These are phyloP conservation scores for Cornus controversa DNA, from an alignment of 148 eudicot genomes.

Conservation along the genomic window DNA sequence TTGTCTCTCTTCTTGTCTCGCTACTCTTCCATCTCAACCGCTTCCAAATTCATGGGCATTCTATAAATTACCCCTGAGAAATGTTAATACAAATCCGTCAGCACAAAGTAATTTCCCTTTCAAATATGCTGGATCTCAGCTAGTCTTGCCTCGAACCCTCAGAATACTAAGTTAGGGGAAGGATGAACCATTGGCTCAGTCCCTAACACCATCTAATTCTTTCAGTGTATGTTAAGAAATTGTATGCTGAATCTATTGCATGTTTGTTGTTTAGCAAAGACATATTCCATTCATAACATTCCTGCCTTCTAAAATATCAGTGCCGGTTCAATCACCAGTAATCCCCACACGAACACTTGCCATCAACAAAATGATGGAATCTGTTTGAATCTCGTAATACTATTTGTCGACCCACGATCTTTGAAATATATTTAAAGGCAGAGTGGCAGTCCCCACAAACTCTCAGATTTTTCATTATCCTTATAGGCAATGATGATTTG, in stretches of 20 bases:
- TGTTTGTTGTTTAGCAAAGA: too few relatives aligned
- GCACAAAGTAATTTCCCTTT: neutral
- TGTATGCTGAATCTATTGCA: neutral
- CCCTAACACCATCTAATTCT: neutral
- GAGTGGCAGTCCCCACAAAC: slow-evolving; percentile 43
- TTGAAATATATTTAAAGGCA: slow-evolving; percentile 61
- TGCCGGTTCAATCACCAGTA: slow-evolving; percentile 47
- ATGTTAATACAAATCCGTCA: neutral
- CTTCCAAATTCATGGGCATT: neutral
- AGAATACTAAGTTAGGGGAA: neutral
- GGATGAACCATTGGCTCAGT: neutral
- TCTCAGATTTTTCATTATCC: slow-evolving; percentile 73
- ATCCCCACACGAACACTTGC: slow-evolving; percentile 67
- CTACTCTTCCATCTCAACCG: neutral
- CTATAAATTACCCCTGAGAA: neutral
- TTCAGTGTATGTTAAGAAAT: neutral
- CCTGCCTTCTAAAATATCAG: neutral
- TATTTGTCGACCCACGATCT: slow-evolving; percentile 54
- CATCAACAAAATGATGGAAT: slow-evolving; percentile 15
- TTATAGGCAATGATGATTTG: slow-evolving; percentile 53
- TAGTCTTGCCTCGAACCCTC: neutral
- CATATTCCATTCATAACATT: neutral
- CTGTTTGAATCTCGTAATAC: slow-evolving; percentile 52
- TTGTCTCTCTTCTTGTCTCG: neutral
- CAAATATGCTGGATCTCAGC: neutral